Percentiles rank a stretch among this genome's conserved stretches.
phyloP scores from a whole-genome alignment of 495 filamentous ascomycete species.

The Thozetella sp. region DNA sequence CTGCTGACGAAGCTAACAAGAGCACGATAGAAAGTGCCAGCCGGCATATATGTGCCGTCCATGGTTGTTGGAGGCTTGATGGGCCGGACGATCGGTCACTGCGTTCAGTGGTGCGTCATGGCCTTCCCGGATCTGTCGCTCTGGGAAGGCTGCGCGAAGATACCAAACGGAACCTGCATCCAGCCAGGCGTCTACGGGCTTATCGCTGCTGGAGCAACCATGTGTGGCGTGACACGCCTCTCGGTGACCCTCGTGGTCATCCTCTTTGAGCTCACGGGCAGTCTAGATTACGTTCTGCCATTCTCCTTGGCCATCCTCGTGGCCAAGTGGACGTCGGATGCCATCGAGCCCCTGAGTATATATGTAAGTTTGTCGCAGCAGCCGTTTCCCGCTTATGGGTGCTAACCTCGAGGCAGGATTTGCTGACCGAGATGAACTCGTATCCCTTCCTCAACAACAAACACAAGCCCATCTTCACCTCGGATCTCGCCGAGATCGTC shows the following conservation, averaged over 20 bases:
- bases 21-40: conserved; percentile 77
- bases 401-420: conserved; percentile 56
- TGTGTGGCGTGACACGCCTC: conserved; percentile 95
- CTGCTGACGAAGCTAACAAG: not conserved
- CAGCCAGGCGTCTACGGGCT: conserved; percentile 95
- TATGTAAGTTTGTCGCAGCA: conserved; percentile 59
- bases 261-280: conserved; percentile 93
- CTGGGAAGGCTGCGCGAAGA: conserved; percentile 72
- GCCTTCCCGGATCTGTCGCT: conserved; percentile 70
- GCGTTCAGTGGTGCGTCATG: conserved; percentile 80
- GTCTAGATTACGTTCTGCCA: conserved; percentile 90
- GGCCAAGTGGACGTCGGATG: conserved; percentile 97
- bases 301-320: conserved; percentile 93
- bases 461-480: conserved; percentile 83
- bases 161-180: conserved; percentile 78
- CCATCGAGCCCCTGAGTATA: conserved; percentile 91
- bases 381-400: not conserved
- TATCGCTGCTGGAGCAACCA: conserved; percentile 92
- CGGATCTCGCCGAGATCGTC: conserved; percentile 83
- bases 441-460: conserved; percentile 97
- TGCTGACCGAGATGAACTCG: conserved; percentile 94
- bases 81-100: conserved; percentile 85
- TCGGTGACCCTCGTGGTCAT: conserved; percentile 96
- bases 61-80: conserved; percentile 97
- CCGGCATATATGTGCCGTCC: conserved; percentile 95